Evolutionary conservation across 2,329 filamentous ascomycete species (phyloP), one percentile per base, ranked within the genome.

Genomic region (Emergomyces orientalis): DNA sequence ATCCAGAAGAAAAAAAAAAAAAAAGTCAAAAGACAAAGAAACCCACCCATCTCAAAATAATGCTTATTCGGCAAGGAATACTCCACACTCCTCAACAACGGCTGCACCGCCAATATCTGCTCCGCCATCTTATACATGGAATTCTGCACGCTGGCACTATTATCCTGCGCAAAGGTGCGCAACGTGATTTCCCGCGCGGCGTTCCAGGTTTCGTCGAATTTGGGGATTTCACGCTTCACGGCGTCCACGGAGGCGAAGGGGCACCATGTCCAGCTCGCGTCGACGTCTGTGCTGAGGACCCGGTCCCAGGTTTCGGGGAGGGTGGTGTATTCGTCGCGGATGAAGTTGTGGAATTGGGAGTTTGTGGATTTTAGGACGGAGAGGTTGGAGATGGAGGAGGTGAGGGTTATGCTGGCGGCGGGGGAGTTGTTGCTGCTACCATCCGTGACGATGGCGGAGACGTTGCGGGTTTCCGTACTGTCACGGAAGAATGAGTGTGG

Each of bases 81-180:
- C 70, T 88, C 84, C 51, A 94, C 90, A 27, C 82, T 81, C 54
- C 88, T 84, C 27, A 91, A 84, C 66, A 87, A 81, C 17, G 91
- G 88, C 30, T 87, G 89, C 27, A 82, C 85, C 9, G 84, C 88
- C 61, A 99, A 81, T 68, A 99, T 96, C 75, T 88, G 81, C 75
- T 93, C 88, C 70, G 85, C 87, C 93, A 99, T 99, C 81, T 97
- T 95, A 81, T 97, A 99, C 94, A 99, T 97, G 65, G 93, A 97
- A 70, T 87, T 88, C 79, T 99, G 94, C 30, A 99, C 94, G 70
- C 90, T 96, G 56, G 94, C 90, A 71, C 90, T 96, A 73, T 91
- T 82, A 72, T 99, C 92, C 72, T 88, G 85, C 51, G 94, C 93
- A 72, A 99, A 99, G 0, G 87, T 89, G 79, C 89, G 89, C 75